phyloP scores from a whole-genome alignment of 2,329 filamentous ascomycete genomes.

The Aspergillus pseudonomiae region DNA sequence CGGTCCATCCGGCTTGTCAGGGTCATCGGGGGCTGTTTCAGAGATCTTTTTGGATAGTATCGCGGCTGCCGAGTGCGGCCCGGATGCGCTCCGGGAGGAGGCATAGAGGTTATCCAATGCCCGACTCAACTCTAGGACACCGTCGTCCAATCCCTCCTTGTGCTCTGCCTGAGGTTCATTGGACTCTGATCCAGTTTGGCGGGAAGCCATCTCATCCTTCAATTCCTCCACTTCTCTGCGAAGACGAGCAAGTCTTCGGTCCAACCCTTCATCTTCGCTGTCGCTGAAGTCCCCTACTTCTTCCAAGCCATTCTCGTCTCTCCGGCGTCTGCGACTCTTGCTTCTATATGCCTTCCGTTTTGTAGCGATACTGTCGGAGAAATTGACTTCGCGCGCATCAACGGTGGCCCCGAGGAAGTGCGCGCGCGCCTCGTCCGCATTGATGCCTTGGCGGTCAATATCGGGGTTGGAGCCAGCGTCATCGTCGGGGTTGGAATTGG shows the following conservation, averaged over 20 bases:
- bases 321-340: slow-evolving; percentile 66
- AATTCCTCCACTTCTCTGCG: slow-evolving; percentile 80
- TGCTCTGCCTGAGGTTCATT: slow-evolving; percentile 48
- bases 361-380: slow-evolving; percentile 82
- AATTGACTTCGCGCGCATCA: slow-evolving; percentile 78
- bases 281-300: slow-evolving; percentile 76
- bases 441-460: slow-evolving; percentile 76
- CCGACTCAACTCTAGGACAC: slow-evolving; percentile 70
- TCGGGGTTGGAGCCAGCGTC: slow-evolving; percentile 56
- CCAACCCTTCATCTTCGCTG: slow-evolving; percentile 75
- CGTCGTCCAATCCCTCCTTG: slow-evolving; percentile 51
- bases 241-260: slow-evolving; percentile 78
- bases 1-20: slow-evolving; percentile 11
- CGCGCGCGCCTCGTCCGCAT: slow-evolving; percentile 76
- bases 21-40: slow-evolving; percentile 6
- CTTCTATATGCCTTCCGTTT: slow-evolving; percentile 84
- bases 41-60: slow-evolving; percentile 38
- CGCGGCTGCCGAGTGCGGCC: slow-evolving; percentile 38
- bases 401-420: slow-evolving; percentile 76
- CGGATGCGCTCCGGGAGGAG: slow-evolving; percentile 30
- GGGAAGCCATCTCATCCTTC: slow-evolving; percentile 53
- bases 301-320: slow-evolving; percentile 50
- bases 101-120: slow-evolving; percentile 67
- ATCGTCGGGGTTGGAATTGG: slow-evolving; percentile 61
- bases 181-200: slow-evolving; percentile 57